Evolutionary conservation across 148 eudicot species (phyloP).

Genomic region (Rhododendron ferrugineum): DNA sequence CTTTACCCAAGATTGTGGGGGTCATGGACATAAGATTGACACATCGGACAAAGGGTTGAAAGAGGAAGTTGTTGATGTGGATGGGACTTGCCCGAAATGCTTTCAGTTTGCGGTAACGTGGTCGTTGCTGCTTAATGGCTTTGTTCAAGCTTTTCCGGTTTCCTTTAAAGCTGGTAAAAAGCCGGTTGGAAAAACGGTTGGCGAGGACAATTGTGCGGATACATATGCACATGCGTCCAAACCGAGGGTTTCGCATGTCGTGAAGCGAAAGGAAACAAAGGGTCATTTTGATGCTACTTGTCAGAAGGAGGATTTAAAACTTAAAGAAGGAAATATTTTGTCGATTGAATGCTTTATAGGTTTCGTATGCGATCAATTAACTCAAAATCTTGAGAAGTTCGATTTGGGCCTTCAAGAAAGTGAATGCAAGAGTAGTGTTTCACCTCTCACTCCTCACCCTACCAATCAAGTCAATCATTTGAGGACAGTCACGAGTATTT

Average conservation of each 20-base stretch:
- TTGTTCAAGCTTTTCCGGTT: constrained; percentile 58
- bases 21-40: constrained; percentile 27
- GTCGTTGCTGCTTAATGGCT: constrained; percentile 61
- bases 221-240: constrained; percentile 19
- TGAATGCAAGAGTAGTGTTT: constrained; percentile 25
- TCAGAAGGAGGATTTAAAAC: constrained; percentile 27
- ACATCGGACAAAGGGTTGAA: constrained; percentile 29
- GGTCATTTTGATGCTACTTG: constrained; percentile 27
- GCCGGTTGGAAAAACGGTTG: constrained; percentile 30
- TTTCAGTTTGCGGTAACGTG: constrained; percentile 70
- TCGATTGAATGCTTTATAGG: constrained; percentile 62
- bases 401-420: constrained; percentile 42
- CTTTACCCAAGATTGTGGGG: constrained; percentile 32
- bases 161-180: constrained; percentile 56
- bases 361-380: constrained; percentile 55
- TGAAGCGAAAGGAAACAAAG: constrained; percentile 31
- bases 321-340: constrained; percentile 40
- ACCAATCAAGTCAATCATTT: constrained; percentile 47
- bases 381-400: constrained; percentile 56
- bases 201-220: constrained; percentile 29
- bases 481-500: constrained; percentile 44
- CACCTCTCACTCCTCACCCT: constrained; percentile 22
- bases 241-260: constrained; percentile 24
- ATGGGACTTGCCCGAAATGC: constrained; percentile 60
- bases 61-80: constrained; percentile 37